These are phyloP conservation scores for Primulina tabacum DNA, from an alignment of 257 asterid genomes.

Conservation along the genomic window DNA sequence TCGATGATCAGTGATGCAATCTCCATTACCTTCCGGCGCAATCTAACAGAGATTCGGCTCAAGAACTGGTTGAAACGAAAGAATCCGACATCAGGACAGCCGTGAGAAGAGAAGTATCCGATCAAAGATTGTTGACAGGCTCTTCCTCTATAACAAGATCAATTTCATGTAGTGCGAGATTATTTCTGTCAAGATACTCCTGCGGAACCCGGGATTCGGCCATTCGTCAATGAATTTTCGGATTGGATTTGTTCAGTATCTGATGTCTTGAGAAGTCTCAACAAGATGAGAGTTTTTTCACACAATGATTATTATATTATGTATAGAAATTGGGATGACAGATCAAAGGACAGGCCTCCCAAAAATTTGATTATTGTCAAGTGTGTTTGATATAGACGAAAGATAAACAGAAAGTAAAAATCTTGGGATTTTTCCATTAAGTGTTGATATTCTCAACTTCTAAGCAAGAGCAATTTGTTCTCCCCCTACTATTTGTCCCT, in stretches of 20 bases:
- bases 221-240: not conserved
- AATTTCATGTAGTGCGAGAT: not conserved
- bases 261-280: not conserved
- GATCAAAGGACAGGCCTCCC: not conserved
- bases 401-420: not conserved
- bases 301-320: not conserved
- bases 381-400: not conserved
- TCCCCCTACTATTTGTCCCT: not conserved
- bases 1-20: slow-evolving; percentile 31
- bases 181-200: not conserved
- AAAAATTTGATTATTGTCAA: not conserved
- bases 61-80: slow-evolving; percentile 15
- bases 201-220: not conserved
- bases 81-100: not conserved
- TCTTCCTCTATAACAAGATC: not conserved
- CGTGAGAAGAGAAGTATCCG: no score
- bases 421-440: no score
- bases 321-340: not conserved
- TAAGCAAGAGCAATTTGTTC: not conserved
- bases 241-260: not conserved
- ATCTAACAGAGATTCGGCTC: slow-evolving; percentile 23
- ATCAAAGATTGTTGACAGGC: not conserved
- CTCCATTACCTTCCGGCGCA: slow-evolving; percentile 25
- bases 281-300: not conserved
- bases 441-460: no score